Evolutionary conservation across 345 rosid species (phyloP), one percentile per base, ranked within the genome.

Genomic region (Rhodomyrtus tomentosa): DNA sequence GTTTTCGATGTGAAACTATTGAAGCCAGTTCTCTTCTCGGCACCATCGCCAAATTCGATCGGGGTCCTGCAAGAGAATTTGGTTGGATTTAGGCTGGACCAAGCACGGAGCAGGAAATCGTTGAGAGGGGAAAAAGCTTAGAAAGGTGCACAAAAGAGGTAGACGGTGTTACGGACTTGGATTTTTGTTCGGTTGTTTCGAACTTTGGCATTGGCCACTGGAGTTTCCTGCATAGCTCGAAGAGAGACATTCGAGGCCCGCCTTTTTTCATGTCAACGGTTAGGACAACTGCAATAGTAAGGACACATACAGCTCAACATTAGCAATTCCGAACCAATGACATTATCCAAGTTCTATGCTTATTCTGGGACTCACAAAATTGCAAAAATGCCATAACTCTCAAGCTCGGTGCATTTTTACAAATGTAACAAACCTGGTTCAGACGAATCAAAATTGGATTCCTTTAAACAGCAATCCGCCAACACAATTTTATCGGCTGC

Each of bases 141-240:
- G 29, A n/a, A 50, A n/a, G 32, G 45, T 55, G 53, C 25, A 27
- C 8, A n/a, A 21, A 42, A 15, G 82, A 72, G 73, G 84, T 11
- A 27, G n/a, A 20, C 49, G 38, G 81, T 3, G 50, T 55, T 86
- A 50, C 84, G 22, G 40, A 93, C 98, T 90, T 88, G 10, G 93
- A 92, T 84, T 90, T 90, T 18, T 88, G 83, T 88, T 92, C 99
- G 11, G 84, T 42, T 51, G 95, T 89, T 9, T 87, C 83, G 18
- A 89, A 94, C 20, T 87, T 86, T 56, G 99, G 98, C 92, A 85
- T 86, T 45, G 98, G 95, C 98, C 98, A 95, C 73, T 92, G 93
- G 87, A 85, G 84, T 82, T 88, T 94, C 93, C 92, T 94, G 80
- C 99, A 97, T 55, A 95, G 95, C 53, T 91, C 91, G 53, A 86